Conservation (phyloP, 2,329 filamentous ascomycete genomes). For the Fusarium albosuccineum region DNA sequence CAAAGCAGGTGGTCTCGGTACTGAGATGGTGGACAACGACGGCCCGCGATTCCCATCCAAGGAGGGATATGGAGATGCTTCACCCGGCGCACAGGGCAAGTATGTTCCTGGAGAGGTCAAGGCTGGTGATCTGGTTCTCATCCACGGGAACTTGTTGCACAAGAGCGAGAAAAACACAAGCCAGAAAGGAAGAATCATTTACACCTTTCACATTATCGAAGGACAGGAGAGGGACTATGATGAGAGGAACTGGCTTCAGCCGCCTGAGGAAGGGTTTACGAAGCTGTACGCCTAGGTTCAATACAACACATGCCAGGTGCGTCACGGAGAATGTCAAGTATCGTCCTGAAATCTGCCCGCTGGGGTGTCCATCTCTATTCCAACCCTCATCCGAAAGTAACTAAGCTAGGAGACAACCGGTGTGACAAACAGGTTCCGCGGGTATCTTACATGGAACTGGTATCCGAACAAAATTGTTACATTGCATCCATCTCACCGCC, state of each 20-base stretch:
- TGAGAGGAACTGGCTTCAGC: slow-evolving; percentile 92
- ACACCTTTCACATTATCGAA: slow-evolving; percentile 98
- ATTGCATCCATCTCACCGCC: slow-evolving; percentile 40
- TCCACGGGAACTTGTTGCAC: slow-evolving; percentile 95
- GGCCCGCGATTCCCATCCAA: slow-evolving; percentile 73
- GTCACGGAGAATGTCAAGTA: neutral
- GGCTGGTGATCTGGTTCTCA: slow-evolving; percentile 89
- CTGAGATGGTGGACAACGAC: slow-evolving; percentile 78
- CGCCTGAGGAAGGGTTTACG: slow-evolving; percentile 83
- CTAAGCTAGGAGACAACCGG: slow-evolving; percentile 20
- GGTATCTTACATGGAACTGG: slow-evolving; percentile 43
- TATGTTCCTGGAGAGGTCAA: slow-evolving; percentile 90
- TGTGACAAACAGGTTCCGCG: slow-evolving; percentile 30
- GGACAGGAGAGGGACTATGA: slow-evolving; percentile 81
- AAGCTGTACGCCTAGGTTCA: slow-evolving; percentile 63
- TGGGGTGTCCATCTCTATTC: slow-evolving; percentile 18
- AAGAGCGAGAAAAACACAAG: slow-evolving; percentile 96
- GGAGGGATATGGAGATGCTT: slow-evolving; percentile 60
- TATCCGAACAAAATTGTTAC: slow-evolving; percentile 37
- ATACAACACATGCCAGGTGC: neutral
- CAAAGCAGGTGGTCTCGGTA: slow-evolving; percentile 65
- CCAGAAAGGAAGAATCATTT: slow-evolving; percentile 89
- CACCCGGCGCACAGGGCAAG: slow-evolving; percentile 53
- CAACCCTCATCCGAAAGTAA: slow-evolving; percentile 19
- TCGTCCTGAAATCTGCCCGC: slow-evolving; percentile 12